Percentiles rank a stretch among this genome's conserved stretches.
Evolutionary conservation across 257 asterid species (phyloP).

Genomic region (Salvia hispanica): DNA sequence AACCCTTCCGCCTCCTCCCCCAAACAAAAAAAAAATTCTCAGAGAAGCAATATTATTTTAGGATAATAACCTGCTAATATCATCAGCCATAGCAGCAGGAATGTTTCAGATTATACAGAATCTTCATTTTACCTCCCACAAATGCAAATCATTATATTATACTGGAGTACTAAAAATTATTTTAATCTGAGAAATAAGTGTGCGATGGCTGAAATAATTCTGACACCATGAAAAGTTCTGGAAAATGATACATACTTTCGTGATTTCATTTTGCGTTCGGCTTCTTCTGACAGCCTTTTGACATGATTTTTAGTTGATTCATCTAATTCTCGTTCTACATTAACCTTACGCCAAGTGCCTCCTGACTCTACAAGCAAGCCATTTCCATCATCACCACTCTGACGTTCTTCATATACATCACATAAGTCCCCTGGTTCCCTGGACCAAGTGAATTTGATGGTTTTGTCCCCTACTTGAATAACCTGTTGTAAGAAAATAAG

Average conservation of each 20-base stretch:
- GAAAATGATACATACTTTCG: slow-evolving; percentile 63
- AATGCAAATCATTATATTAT: slow-evolving; percentile 6
- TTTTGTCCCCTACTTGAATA: slow-evolving; percentile 82
- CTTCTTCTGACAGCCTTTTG: slow-evolving; percentile 92
- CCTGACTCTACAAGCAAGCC: slow-evolving; percentile 94
- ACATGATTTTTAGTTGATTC: slow-evolving; percentile 91
- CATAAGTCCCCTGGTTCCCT: slow-evolving; percentile 84
- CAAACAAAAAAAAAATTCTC: not conserved
- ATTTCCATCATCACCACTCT: slow-evolving; percentile 84
- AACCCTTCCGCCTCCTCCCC: not conserved
- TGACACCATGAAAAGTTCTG: slow-evolving; percentile 14
- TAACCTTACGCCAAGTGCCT: slow-evolving; percentile 87
- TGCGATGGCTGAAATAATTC: slow-evolving; percentile 2
- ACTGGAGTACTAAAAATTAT: not conserved
- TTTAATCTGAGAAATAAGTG: slow-evolving; percentile 17
- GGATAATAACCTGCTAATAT: slow-evolving; percentile 11
- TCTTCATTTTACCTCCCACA: slow-evolving; percentile 11
- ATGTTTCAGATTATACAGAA: slow-evolving; percentile 10
- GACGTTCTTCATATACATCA: slow-evolving; percentile 91
- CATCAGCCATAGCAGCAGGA: slow-evolving; percentile 24
- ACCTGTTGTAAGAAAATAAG: slow-evolving; percentile 50
- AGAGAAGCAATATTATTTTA: slow-evolving; percentile 7
- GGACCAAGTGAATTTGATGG: slow-evolving; percentile 90
- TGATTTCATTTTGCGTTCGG: slow-evolving; percentile 72
- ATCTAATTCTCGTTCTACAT: slow-evolving; percentile 87